These are phyloP conservation scores for Annona squamosa DNA, from an alignment of 164 flowering plant species.

Conservation along the genomic window DNA sequence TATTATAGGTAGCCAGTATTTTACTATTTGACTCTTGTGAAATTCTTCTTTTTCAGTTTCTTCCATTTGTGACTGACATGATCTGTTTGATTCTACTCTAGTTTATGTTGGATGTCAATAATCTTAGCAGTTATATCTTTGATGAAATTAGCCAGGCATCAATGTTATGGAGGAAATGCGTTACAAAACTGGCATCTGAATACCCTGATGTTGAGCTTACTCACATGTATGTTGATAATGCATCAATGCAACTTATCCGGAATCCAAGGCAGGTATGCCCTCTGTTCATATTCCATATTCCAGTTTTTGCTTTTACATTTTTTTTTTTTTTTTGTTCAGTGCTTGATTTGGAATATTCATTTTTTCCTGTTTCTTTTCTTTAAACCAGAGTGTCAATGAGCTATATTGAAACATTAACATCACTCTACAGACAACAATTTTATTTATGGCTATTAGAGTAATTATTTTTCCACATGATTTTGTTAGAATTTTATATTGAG, in stretches of 20 bases:
- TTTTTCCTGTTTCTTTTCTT: too few species aligned
- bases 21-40: neutral
- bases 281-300: neutral
- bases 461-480: too few species aligned
- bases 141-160: conserved; percentile 61
- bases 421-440: too few species aligned
- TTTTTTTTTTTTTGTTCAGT: too few species aligned
- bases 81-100: neutral
- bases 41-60: neutral
- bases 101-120: neutral
- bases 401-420: too few species aligned
- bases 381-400: too few species aligned
- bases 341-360: too few species aligned
- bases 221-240: conserved; percentile 99
- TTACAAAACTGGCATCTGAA: conserved; percentile 56
- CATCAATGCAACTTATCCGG: conserved; percentile 97
- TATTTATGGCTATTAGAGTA: too few species aligned
- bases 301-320: too few species aligned
- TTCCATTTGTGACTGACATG: neutral
- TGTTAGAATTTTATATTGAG: too few species aligned
- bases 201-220: conserved; percentile 92
- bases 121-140: neutral
- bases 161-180: conserved; percentile 89
- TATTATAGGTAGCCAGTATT: neutral
- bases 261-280: conserved; percentile 81